Evolutionary conservation across 2,329 filamentous ascomycete genomes (phyloP).

Genomic region (Rachicladosporium sp.): DNA sequence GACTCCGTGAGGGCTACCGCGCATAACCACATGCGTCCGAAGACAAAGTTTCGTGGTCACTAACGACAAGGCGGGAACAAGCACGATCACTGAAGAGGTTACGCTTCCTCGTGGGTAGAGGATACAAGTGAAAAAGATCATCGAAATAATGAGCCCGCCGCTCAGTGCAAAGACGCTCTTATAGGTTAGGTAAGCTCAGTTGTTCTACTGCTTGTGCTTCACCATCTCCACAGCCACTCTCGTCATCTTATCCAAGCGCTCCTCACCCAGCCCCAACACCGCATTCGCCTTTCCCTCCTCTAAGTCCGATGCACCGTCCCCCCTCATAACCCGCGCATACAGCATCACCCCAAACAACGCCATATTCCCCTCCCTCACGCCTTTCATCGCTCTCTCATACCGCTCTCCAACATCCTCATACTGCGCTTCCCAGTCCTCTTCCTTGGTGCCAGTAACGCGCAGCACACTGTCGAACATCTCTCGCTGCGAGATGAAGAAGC

Average conservation of each 20-base stretch:
- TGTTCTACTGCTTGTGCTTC: neutral
- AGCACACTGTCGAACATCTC: slow-evolving; percentile 27
- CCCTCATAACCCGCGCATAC: slow-evolving; percentile 42
- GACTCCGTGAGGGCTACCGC: too few species aligned
- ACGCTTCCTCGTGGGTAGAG: too few species aligned
- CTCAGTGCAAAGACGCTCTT: too few species aligned
- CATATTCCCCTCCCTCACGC: slow-evolving; percentile 30
- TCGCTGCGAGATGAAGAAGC: slow-evolving; percentile 24
- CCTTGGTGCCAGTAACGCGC: slow-evolving; percentile 22
- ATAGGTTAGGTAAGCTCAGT: too few species aligned
- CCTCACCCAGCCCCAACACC: slow-evolving; percentile 11
- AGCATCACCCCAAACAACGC: slow-evolving; percentile 39
- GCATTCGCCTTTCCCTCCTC: slow-evolving; percentile 20
- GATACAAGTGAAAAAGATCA: too few species aligned
- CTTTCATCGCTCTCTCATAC: slow-evolving; percentile 35
- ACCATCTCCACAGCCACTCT: slow-evolving; percentile 8
- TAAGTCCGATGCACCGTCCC: slow-evolving; percentile 18
- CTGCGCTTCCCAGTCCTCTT: slow-evolving; percentile 24
- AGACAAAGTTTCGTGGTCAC: too few species aligned
- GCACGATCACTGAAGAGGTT: too few species aligned
- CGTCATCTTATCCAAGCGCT: slow-evolving; percentile 15
- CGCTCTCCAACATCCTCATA: slow-evolving; percentile 26
- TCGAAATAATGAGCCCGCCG: too few species aligned
- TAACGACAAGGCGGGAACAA: too few species aligned
- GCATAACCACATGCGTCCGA: too few species aligned